Percentiles rank a stretch among this genome's conserved stretches.
Evolutionary conservation across 2,329 filamentous ascomycete genomes (phyloP).

Genomic region (Hymenoscyphus fructigenus): DNA sequence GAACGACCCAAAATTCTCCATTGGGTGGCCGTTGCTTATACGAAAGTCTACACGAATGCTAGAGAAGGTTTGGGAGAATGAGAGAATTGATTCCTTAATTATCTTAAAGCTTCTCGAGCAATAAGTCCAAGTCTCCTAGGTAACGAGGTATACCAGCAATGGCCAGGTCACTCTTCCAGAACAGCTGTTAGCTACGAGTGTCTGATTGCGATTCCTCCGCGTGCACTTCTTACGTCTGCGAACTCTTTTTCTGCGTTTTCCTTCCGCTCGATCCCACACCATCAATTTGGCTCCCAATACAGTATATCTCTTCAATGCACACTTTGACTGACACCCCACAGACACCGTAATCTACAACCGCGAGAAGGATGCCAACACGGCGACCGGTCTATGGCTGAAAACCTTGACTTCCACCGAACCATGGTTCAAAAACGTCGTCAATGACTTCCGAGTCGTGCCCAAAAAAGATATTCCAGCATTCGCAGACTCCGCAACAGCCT

Average conservation of each 20-base stretch:
- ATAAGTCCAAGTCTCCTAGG: too few species aligned
- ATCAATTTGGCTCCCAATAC: background rate
- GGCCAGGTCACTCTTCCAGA: too few species aligned
- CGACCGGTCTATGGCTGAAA: constrained; percentile 9
- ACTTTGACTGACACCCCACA: background rate
- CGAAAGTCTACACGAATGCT: too few species aligned
- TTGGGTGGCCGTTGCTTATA: too few species aligned
- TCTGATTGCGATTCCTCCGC: background rate
- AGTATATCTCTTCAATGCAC: constrained; percentile 37
- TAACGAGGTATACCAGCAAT: too few species aligned
- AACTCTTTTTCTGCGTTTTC: background rate
- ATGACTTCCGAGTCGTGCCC: constrained; percentile 65
- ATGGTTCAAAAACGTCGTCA: constrained; percentile 70
- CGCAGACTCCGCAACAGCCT: constrained; percentile 69
- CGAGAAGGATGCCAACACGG: constrained; percentile 10
- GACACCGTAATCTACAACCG: constrained; percentile 10
- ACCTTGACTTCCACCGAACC: constrained; percentile 45
- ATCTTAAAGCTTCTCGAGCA: too few species aligned
- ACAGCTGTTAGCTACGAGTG: background rate
- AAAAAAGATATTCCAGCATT: constrained; percentile 58
- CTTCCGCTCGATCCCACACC: background rate
- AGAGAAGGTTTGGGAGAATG: too few species aligned
- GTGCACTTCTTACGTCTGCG: background rate
- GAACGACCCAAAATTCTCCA: too few species aligned
- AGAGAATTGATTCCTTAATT: too few species aligned